These are phyloP conservation scores for Neurospora sublineolata DNA, from an alignment of 495 filamentous ascomycete species.

Conservation along the genomic window DNA sequence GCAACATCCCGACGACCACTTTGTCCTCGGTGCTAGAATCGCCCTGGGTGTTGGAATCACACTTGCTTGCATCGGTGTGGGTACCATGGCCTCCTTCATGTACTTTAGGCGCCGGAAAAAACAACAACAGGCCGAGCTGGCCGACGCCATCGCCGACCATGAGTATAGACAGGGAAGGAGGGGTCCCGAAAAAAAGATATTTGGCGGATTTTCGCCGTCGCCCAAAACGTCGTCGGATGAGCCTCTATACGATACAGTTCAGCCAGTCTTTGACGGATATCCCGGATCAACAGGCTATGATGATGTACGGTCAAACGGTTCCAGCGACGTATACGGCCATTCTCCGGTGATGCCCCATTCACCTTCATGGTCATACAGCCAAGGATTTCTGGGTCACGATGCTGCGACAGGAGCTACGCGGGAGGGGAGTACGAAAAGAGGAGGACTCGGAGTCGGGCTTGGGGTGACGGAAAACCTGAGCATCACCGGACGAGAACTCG, in stretches of 20 bases:
- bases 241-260: slow-evolving; percentile 15
- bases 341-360: slow-evolving; percentile 15
- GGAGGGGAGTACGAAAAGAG: neutral
- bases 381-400: slow-evolving; percentile 4
- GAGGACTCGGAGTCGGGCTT: neutral
- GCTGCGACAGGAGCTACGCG: neutral
- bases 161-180: slow-evolving; percentile 12
- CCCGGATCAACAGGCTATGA: slow-evolving; percentile 26
- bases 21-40: slow-evolving; percentile 17
- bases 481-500: slow-evolving; percentile 19
- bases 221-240: slow-evolving; percentile 19
- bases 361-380: slow-evolving; percentile 8
- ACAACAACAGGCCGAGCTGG: slow-evolving; percentile 5
- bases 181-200: slow-evolving; percentile 8
- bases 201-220: slow-evolving; percentile 2
- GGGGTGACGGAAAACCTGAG: slow-evolving; percentile 1
- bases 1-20: slow-evolving; percentile 5
- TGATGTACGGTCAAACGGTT: slow-evolving; percentile 17
- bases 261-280: slow-evolving; percentile 22
- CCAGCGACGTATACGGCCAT: slow-evolving; percentile 8
- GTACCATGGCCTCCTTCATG: slow-evolving; percentile 20
- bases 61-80: slow-evolving; percentile 8
- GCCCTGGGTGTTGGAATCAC: slow-evolving; percentile 18
- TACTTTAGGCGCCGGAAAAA: slow-evolving; percentile 18
- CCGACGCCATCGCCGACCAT: slow-evolving; percentile 12